Evolutionary conservation across 805 yeast genomes (phyloP).

Genomic region (Starmerella vaccinii): DNA sequence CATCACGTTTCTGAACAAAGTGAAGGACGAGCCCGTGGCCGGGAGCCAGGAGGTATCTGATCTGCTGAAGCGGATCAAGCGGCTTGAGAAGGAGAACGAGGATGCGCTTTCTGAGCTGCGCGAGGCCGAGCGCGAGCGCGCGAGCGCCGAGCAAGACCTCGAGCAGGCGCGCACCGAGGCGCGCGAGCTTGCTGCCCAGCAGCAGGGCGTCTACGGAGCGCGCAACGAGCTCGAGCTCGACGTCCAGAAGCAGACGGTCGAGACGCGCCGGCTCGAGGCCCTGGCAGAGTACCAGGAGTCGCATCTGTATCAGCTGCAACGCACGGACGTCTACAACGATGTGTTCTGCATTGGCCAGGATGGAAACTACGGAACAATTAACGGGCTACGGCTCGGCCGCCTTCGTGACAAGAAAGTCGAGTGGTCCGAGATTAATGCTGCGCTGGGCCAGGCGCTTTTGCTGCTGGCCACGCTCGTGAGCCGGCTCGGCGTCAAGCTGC

Average conservation of each 20-base stretch:
- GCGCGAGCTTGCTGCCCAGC: conserved; percentile 19
- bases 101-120: conserved; percentile 31
- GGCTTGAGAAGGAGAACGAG: conserved; percentile 35
- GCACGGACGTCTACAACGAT: conserved; percentile 71
- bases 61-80: conserved; percentile 39
- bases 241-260: conserved; percentile 40
- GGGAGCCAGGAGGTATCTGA: conserved; percentile 37
- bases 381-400: conserved; percentile 73
- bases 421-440: conserved; percentile 88
- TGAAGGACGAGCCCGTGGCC: conserved; percentile 48
- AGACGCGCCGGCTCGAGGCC: conserved; percentile 53
- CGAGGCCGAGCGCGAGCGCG: conserved; percentile 29
- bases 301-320: conserved; percentile 60
- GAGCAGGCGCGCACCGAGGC: conserved; percentile 36
- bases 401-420: conserved; percentile 52
- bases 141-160: conserved; percentile 34
- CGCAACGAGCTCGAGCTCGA: conserved; percentile 52
- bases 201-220: conserved; percentile 40
- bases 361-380: conserved; percentile 78
- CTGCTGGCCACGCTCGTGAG: conserved; percentile 54
- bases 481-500: conserved; percentile 45
- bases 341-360: conserved; percentile 76
- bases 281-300: conserved; percentile 51
- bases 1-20: conserved; percentile 56
- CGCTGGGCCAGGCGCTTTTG: conserved; percentile 72